Evolutionary conservation across 2,329 filamentous ascomycete species (phyloP).

Genomic region (Fusarium sp.): DNA sequence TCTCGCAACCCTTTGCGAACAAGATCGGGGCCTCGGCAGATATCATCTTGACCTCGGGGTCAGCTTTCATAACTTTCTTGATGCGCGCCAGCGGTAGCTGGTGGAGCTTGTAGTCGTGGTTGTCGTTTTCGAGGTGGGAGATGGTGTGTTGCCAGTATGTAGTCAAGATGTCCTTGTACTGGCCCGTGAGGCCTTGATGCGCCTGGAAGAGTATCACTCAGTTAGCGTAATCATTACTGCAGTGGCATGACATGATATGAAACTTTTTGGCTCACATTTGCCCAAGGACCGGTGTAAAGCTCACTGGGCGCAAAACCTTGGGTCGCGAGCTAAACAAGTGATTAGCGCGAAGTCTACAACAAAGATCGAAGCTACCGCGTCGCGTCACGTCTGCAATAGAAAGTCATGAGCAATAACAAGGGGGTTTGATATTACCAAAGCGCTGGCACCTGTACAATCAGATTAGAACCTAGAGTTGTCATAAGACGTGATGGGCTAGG

Average conservation of each 20-base stretch:
- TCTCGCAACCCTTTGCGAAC: constrained; percentile 98
- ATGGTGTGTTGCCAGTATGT: constrained; percentile 99
- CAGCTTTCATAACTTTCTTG: constrained; percentile 99
- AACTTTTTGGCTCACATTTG: constrained; percentile 74
- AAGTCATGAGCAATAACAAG: neutral
- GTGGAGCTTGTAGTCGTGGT: constrained; percentile 98
- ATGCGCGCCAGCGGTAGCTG: constrained; percentile 97
- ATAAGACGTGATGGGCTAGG: neutral
- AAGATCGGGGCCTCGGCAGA: constrained; percentile 97
- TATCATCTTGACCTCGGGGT: constrained; percentile 99
- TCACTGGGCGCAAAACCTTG: constrained; percentile 92
- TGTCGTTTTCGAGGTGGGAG: constrained; percentile 91
- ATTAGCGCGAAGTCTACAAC: constrained; percentile 11
- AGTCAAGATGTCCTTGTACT: constrained; percentile 96
- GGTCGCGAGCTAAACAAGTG: constrained; percentile 73
- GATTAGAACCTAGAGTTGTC: neutral
- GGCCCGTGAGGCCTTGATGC: constrained; percentile 91
- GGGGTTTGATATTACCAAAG: constrained; percentile 49
- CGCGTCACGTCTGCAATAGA: neutral
- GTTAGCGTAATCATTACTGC: neutral
- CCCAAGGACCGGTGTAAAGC: constrained; percentile 93
- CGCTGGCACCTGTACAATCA: constrained; percentile 55
- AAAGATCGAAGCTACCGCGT: constrained; percentile 1
- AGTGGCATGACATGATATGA: neutral
- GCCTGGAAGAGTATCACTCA: constrained; percentile 65